Evolutionary conservation across 345 rosid genomes (phyloP).

Genomic region (Eucalyptus erythrocorys): DNA sequence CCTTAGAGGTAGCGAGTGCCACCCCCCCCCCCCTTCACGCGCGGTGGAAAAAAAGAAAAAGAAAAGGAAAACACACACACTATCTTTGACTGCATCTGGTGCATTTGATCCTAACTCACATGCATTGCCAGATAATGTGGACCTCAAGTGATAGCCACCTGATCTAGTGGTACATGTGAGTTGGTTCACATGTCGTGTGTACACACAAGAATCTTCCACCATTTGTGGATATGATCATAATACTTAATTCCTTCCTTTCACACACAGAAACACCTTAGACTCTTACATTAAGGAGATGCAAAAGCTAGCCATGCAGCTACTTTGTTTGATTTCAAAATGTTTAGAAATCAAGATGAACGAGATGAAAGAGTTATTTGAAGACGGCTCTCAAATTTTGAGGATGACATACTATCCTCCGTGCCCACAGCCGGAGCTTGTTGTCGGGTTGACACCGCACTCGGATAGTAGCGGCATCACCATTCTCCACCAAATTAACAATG

Average conservation of each 20-base stretch:
- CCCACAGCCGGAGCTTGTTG: conserved; percentile 7
- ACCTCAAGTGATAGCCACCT: not conserved
- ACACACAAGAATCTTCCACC: not conserved
- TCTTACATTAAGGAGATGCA: conserved; percentile 9
- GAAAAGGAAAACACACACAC: no score
- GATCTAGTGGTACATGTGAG: not conserved
- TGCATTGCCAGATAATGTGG: not conserved
- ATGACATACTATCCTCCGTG: conserved; percentile 10
- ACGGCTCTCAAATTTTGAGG: conserved; percentile 19
- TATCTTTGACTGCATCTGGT: not conserved
- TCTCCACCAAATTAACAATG: conserved; percentile 5
- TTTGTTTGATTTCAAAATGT: conserved; percentile 1
- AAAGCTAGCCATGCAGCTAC: conserved; percentile 5
- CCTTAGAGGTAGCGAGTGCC: no score
- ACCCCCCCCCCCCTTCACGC: no score
- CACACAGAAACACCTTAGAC: conserved; percentile 14
- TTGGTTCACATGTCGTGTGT: not conserved
- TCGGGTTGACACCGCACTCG: conserved; percentile 12
- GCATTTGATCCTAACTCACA: not conserved
- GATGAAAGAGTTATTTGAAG: conserved; percentile 14
- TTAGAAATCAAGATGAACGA: conserved; percentile 1
- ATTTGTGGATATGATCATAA: not conserved
- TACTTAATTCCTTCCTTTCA: not conserved
- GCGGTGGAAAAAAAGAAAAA: no score
- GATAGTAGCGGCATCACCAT: conserved; percentile 5